Evolutionary conservation across 768 basidiomycete genomes (phyloP), one percentile per base, ranked within the genome.

Genomic region (Calocera cornea): DNA sequence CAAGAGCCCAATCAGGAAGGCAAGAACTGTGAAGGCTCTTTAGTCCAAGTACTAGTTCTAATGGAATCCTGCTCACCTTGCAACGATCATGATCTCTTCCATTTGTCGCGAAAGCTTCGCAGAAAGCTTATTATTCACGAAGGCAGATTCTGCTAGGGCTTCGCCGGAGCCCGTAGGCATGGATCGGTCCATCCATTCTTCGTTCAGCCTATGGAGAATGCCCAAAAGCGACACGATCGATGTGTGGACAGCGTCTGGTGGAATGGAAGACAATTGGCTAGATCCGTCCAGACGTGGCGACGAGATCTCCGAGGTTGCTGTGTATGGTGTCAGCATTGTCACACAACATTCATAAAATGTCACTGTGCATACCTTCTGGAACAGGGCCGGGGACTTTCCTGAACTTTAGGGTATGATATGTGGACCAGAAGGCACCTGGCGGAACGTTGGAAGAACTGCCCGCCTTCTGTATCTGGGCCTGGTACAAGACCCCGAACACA

Each of bases 11-110:
- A 73, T 97, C 94, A 5, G 97, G 97, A 2, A 98, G 79, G 77
- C 97, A 98, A 29, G 92, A 92, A 72, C 95, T 97, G 66, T 16
- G 40, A 66, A 40, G 64, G 40, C 29, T 27, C 31, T 22, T 65
- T 7, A 66, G 68, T 33, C 69, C 19, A 70, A 41, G 29, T 0
- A 54, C 44, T 47, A 19, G 5, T 17, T 7, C 44, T 47, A 40
- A 2, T 68, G 27, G 27, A 41, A 29, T 17, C 66, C 27, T 41
- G 7, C 81, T 69, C 72, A 92, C 93, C 92, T 95, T 1, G 95
- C 97, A 49, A 99, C 94, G 70, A 99, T 97, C 93, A 98, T 97
- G 0, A 93, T 92, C 74, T 99, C 97, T 72, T 99, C 97, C 47
- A 99, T 76, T 75, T 98, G 97, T 38, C 97, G 84, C 14, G 92